phyloP scores from a whole-genome alignment of 768 basidiomycete species.

The Rhodotorula kratochvilovae region DNA sequence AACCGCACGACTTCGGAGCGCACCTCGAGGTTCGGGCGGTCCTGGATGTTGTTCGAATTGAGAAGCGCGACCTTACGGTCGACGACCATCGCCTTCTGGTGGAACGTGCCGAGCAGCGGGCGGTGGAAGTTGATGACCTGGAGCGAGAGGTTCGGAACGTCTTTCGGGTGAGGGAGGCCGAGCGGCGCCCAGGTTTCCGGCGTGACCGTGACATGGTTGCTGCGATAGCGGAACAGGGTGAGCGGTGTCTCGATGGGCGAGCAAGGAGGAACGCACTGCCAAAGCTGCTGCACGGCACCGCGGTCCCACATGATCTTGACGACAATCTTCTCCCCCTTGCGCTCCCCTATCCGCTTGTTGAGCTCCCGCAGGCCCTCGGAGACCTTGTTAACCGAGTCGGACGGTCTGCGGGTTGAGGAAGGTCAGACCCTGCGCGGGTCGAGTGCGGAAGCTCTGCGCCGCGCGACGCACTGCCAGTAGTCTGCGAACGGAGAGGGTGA shows the following conservation, averaged over 20 bases:
- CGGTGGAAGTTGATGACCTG: slow-evolving; percentile 60
- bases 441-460: no score
- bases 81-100: slow-evolving; percentile 66
- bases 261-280: slow-evolving; percentile 10
- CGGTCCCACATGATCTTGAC: slow-evolving; percentile 69
- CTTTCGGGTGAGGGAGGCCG: slow-evolving; percentile 55
- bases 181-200: slow-evolving; percentile 53
- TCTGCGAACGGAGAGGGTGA: slow-evolving; percentile 9
- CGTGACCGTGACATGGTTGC: slow-evolving; percentile 35
- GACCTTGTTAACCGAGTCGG: slow-evolving; percentile 56
- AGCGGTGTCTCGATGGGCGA: background rate
- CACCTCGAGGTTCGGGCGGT: slow-evolving; percentile 49
- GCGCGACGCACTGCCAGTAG: slow-evolving; percentile 47
- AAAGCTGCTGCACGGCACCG: slow-evolving; percentile 57
- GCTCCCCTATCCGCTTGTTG: slow-evolving; percentile 53
- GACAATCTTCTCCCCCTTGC: slow-evolving; percentile 54
- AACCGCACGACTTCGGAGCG: no score
- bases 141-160: slow-evolving; percentile 61
- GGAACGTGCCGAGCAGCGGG: slow-evolving; percentile 57
- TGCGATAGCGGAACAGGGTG: background rate
- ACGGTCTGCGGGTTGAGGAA: slow-evolving; percentile 51
- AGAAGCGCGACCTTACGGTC: slow-evolving; percentile 64
- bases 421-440: no score
- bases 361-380: slow-evolving; percentile 57
- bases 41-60: slow-evolving; percentile 66